Evolutionary conservation across 345 rosid species (phyloP), one percentile per base, ranked within the genome.

Genomic region (Salix caprea): DNA sequence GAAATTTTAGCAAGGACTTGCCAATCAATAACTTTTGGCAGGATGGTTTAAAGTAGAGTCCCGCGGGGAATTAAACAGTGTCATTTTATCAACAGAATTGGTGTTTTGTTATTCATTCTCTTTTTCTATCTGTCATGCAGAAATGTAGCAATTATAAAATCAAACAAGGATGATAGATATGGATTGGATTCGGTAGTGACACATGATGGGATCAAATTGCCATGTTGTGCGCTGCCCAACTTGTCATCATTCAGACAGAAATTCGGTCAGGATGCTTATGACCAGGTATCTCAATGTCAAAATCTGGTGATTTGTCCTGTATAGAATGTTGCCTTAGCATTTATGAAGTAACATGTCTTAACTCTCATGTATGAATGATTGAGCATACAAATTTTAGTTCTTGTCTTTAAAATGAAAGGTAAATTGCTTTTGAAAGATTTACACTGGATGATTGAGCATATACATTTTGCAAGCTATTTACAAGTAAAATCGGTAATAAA

Each of bases 181-280:
- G 90, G 87, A 8, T 71, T 86, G 44, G 93, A 89, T 78, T 91
- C 92, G 5, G 87, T 95, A 3, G 97, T 89, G 70, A 88, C 91
- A 21, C 97, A 93, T 83, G 94, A 93, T 84, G 97, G 97, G 44
- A 87, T 83, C 76, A 91, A 89, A 78, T 80, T 89, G 80, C 97
- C 91, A 9, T 95, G 97, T 81, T 85, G 88, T 87, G 84, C 97
- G 2, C 64, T 95, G 44, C 70, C 89, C 7, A 83, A 81, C 69
- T 76, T 93, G 73, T 86, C 91, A 42, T 82, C 88, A 46, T 95
- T 95, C 78, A 89, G 79, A 44, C 84, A 81, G 67, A 88, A 74
- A 40, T 76, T 90, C 70, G 96, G 97, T 36, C 30, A 44, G 2
- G 90, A 88, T 71, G 92, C 91, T 9, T 95, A 95, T 77, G 78